Percentiles rank a stretch among this genome's conserved stretches.
Conservation (phyloP, 2,329 filamentous ascomycete genomes). For the Mycosphaerella arachidis region DNA sequence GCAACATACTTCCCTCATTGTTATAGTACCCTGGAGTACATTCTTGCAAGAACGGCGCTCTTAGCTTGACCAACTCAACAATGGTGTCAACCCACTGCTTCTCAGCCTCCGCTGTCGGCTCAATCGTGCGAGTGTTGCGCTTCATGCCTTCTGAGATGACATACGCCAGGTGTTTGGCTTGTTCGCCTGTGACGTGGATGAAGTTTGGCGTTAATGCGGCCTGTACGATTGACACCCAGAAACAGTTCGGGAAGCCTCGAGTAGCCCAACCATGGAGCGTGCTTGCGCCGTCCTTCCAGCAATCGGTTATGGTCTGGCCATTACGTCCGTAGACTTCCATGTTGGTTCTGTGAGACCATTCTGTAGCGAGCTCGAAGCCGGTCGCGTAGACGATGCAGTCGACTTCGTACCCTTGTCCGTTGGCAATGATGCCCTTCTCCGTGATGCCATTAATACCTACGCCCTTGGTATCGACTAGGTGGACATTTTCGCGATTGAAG, state of each 20-base stretch:
- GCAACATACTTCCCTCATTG: conserved; percentile 35
- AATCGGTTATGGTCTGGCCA: conserved; percentile 44
- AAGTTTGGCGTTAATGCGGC: conserved; percentile 39
- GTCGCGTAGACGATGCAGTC: conserved; percentile 47
- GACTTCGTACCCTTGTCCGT: conserved; percentile 45
- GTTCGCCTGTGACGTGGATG: conserved; percentile 35
- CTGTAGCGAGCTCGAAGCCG: conserved; percentile 38
- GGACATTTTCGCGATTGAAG: conserved; percentile 57
- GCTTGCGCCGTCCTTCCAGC: conserved; percentile 39
- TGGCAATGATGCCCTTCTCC: conserved; percentile 44
- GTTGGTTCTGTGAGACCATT: conserved; percentile 26
- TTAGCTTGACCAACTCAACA: conserved; percentile 38
- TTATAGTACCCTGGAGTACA: conserved; percentile 55
- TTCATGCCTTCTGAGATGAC: conserved; percentile 38
- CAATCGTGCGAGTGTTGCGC: conserved; percentile 33
- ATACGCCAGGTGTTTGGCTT: conserved; percentile 43
- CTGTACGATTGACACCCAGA: conserved; percentile 45
- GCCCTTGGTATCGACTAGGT: conserved; percentile 56
- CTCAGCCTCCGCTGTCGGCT: conserved; percentile 45
- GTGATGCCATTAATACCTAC: conserved; percentile 49
- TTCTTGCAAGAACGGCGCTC: conserved; percentile 37
- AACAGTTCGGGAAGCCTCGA: conserved; percentile 52
- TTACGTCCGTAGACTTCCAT: conserved; percentile 39
- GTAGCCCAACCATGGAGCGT: conserved; percentile 52
- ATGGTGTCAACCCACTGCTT: conserved; percentile 45